Percentiles rank a stretch among this genome's conserved stretches.
These are phyloP conservation scores for Fusarium solani-melongenae DNA, from an alignment of 2,329 filamentous ascomycete genomes.

Conservation along the genomic window DNA sequence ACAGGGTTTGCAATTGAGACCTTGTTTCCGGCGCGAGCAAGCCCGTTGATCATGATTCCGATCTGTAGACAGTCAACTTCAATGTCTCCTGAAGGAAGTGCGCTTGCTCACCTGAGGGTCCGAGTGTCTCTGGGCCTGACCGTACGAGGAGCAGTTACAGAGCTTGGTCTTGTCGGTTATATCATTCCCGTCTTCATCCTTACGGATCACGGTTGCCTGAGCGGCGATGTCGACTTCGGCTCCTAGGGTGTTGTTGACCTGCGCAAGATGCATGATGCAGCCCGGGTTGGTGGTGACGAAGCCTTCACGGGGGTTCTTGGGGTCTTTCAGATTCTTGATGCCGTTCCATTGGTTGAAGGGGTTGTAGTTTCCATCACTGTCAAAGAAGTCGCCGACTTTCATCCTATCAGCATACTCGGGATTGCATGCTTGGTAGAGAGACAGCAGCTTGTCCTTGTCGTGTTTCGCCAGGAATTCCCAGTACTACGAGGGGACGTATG, in stretches of 20 bases:
- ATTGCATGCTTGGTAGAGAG: background rate
- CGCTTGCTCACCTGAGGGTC: background rate
- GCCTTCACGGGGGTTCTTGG: fast-evolving
- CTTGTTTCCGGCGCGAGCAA: background rate
- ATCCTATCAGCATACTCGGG: background rate
- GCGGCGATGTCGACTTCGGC: background rate
- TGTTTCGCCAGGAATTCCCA: background rate
- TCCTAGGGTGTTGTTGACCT: background rate
- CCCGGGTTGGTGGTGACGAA: background rate
- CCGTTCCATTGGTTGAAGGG: background rate
- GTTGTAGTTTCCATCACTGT: background rate
- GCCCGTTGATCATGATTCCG: background rate
- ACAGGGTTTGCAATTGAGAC: background rate
- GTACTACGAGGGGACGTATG: background rate
- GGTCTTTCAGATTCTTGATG: background rate
- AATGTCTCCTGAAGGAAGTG: background rate
- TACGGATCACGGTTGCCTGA: background rate
- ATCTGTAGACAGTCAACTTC: background rate
- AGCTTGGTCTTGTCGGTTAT: background rate
- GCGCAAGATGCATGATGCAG: background rate
- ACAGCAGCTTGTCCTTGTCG: background rate
- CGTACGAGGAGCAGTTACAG: background rate
- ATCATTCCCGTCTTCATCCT: background rate
- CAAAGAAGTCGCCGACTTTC: background rate
- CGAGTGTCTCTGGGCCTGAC: background rate